Evolutionary conservation across 306 rosid species (phyloP), one percentile per base, ranked within the genome.

Genomic region (Fagus sylvatica): DNA sequence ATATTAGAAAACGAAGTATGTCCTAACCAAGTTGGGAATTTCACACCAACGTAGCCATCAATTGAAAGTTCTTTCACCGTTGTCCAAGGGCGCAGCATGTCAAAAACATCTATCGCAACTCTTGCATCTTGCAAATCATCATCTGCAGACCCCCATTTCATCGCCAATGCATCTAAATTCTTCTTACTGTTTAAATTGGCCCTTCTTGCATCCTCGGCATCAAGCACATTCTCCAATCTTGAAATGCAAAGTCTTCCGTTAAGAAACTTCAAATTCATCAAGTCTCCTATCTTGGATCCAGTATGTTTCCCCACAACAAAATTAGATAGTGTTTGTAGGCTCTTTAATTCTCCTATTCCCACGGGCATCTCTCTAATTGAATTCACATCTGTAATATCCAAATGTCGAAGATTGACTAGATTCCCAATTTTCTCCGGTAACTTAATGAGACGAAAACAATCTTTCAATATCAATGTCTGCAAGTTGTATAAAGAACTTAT

Each of bases 371-470:
- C 48, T 7, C 0, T 7, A 42, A 42, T 42, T 42, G 48, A 42
- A 42, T 41, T 7, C 8, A 2, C 11, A 42, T 42, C 2, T 42
- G 48, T 1, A 42, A 42, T 42, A 42, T 12, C 17, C 1, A 84
- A 36, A 33, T 62, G 60, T 53, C 22, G 49, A 0, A 80, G 78
- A 62, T 41, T 17, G 53, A 72, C 74, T 1, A 84, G 51, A 12
- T 19, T 13, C 42, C 9, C 37, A 69, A 73, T 48, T 6, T 28
- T 16, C 0, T 28, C 0, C 0, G 82, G 84, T 17, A 80, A 77
- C 41, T 42, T 22, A 17, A 11, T 19, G 1, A 84, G 73, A 28
- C 0, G 0, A 0, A 0, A 0, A 61, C 77, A 84, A 1, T 0
- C 0, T 0, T 76, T 30, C 76, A 84, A 69, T 3, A 56, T 69